Evolutionary conservation across 2,329 filamentous ascomycete species (phyloP), one percentile per base, ranked within the genome.

Genomic region (Shiraia sp.): DNA sequence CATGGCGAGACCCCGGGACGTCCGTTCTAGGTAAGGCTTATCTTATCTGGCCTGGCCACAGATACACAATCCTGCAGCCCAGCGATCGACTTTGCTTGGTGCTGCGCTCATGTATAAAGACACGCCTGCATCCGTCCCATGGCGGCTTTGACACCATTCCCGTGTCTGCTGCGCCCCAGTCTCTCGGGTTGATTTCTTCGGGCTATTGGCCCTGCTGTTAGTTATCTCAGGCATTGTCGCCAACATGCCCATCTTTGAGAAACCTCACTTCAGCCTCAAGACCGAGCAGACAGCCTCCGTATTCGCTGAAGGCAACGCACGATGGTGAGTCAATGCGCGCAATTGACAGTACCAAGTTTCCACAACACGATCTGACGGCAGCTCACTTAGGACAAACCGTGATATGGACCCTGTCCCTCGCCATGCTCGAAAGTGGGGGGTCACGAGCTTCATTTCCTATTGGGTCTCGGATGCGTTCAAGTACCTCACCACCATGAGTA

Each of bases 381-480:
- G 8, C 19, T 24, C 23, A 3, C 14, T 26, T 31, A 66, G 61
- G 68, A 77, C 73, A 9, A 77, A 77, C 42, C 70, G 68, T 51
- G 76, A 79, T 55, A 64, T 78, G 5, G 76, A 78, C 39, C 76
- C 76, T 3, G 73, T 77, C 6, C 72, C 74, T 5, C 60, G 57
- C 15, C 55, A 71, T 35, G 57, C 47, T 5, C 65, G 74, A 3
- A 75, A 75, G 66, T 78, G 75, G 75, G 71, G 72, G 12, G 68
- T 73, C 0, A 64, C 61, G 13, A 72, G 68, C 39, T 70, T 77
- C 39, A 61, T 78, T 40, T 75, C 74, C 26, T 79, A 79, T 49
- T 79, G 76, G 76, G 71, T 78, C 24, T 75, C 72, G 13, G 76
- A 78, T 51, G 74, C 74, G 7, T 78, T 77, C 64, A 77, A 77